Evolutionary conservation across 129 eudicot genomes (phyloP).

Genomic region (Centrapalus pauciflorus): DNA sequence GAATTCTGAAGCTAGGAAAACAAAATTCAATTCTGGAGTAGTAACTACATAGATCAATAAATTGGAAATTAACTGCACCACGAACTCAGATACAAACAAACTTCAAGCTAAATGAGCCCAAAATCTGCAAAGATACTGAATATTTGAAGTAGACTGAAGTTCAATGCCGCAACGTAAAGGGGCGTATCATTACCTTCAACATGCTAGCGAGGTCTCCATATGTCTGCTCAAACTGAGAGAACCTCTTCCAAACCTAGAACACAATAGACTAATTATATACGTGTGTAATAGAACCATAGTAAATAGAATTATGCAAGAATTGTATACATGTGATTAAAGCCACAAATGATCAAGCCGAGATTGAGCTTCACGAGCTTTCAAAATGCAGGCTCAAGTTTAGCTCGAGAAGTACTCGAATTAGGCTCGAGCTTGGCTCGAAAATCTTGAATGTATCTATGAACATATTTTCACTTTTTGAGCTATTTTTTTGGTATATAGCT

Average conservation of each 20-base stretch:
- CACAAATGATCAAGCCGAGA: too few relatives aligned
- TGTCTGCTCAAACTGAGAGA: slow-evolving; percentile 83
- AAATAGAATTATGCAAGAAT: neutral
- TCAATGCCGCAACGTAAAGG: neutral
- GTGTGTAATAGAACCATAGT: neutral
- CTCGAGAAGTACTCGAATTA: too few relatives aligned
- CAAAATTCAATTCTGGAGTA: neutral
- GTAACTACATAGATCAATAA: neutral
- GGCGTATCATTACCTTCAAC: slow-evolving; percentile 63
- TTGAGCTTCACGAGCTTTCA: too few relatives aligned
- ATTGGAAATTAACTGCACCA: neutral
- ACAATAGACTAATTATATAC: slow-evolving; percentile 8
- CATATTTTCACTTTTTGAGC: too few relatives aligned
- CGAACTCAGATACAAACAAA: neutral
- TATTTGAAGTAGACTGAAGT: neutral
- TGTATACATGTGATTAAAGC: too few relatives aligned
- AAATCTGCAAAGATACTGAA: neutral
- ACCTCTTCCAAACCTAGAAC: slow-evolving; percentile 88
- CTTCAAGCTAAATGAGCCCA: neutral
- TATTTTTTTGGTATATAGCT: too few relatives aligned
- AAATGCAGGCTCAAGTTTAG: too few relatives aligned
- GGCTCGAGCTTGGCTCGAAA: too few relatives aligned
- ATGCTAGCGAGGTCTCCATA: slow-evolving; percentile 98
- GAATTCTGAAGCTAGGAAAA: neutral
- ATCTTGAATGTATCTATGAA: too few relatives aligned